Evolutionary conservation across 306 rosid genomes (phyloP), one percentile per base, ranked within the genome.

Genomic region (Cicer yamashitae): DNA sequence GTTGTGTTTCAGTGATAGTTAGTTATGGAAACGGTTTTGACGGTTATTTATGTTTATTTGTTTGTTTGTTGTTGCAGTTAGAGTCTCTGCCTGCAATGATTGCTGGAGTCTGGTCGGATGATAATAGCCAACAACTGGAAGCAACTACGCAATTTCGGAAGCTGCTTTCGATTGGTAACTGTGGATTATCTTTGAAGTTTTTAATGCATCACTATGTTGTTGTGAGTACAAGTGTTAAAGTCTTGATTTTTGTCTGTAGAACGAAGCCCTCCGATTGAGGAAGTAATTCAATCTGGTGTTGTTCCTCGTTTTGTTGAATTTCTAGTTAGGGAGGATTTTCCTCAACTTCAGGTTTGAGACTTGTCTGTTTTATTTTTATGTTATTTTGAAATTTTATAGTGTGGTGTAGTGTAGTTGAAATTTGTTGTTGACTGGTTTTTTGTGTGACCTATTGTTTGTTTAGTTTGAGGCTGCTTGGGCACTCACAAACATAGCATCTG

Each of bases 401-500:
- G 10, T 53, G 8, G 34, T 18, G 53, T 34, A 8, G 18, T 34
- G 37, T 22, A 10, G 17, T 52, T 54, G 54, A 7, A 61, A 30
- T 43, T 48, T 74, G 9, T 70, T 62, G 10, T 70, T 50, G 39
- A 46, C 40, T 81, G 7, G 51, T 75, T 75, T 8, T 65, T 56
- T 65, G 3, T 71, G 57, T 76, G 34, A 15, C 14, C 7, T 25
- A 18, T 57, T 80, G 48, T 43, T 50, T 75, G 37, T 45, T 40
- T 76, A 93, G 98, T 93, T 93, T 69, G 98, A 93, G 87, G 98
- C 98, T 51, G 98, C 98, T 14, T 93, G 98, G 98, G 98, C 98
- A 10, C 94, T 93, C 63, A 93, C 98, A 20, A 93, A 93, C 84
- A 93, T 93, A 67, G 98, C 98, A 2, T 93, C 98, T 1, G 98